phyloP scores from a whole-genome alignment of 1,284 basidiomycete species.

The Apiotrichum gracile region DNA sequence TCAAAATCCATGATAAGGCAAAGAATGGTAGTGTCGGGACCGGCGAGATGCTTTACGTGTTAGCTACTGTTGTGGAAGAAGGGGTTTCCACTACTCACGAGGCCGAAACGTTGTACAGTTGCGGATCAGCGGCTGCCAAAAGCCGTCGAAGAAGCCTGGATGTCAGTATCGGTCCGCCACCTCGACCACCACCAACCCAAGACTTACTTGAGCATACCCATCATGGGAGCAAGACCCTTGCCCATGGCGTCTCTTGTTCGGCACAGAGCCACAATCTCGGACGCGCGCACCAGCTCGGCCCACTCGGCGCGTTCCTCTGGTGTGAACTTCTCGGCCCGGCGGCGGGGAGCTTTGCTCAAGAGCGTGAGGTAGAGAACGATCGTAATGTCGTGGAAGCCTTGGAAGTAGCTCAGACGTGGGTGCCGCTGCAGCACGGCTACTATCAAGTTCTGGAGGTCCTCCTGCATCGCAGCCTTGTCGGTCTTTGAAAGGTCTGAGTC shows the following conservation, averaged over 20 bases:
- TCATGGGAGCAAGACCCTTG: constrained; percentile 69
- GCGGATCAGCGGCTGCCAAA: constrained; percentile 62
- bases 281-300: constrained; percentile 60
- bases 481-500: constrained; percentile 21
- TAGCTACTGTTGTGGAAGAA: background rate
- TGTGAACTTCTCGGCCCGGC: constrained; percentile 2
- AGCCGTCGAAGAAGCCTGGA: constrained; percentile 64
- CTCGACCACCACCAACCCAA: too few relatives aligned
- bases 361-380: constrained; percentile 79
- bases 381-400: constrained; percentile 90
- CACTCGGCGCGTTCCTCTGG: constrained; percentile 41
- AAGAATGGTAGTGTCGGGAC: constrained; percentile 51
- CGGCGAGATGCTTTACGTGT: constrained; percentile 29
- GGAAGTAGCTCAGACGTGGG: constrained; percentile 74
- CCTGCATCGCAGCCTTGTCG: constrained; percentile 55
- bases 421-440: constrained; percentile 66
- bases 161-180: too few relatives aligned
- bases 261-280: constrained; percentile 57
- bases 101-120: constrained; percentile 55
- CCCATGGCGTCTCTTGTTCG: constrained; percentile 87
- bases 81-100: constrained; percentile 50
- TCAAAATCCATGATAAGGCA: constrained; percentile 82
- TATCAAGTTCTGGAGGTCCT: constrained; percentile 66
- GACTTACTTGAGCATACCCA: constrained; percentile 68
- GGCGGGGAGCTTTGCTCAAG: constrained; percentile 4